Conservation (phyloP, 192 early-diverging fungal genomes). For the Spinellus fusiger region DNA sequence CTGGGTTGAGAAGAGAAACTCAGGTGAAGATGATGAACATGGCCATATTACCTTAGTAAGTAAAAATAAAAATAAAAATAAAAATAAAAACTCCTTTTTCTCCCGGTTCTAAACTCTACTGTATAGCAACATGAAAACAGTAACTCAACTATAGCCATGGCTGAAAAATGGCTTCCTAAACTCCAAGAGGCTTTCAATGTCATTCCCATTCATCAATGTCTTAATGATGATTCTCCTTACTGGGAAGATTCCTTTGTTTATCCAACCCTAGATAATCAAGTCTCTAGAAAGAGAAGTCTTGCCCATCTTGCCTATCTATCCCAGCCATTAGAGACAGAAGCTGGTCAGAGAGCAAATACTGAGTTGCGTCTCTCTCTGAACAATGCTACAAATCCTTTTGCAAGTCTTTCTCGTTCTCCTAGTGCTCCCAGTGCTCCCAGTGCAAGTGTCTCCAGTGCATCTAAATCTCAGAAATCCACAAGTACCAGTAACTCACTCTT, state of each 20-base stretch:
- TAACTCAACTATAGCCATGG: conserved; percentile 21
- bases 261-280: neutral
- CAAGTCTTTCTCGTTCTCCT: too few relatives aligned
- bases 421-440: too few relatives aligned
- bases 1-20: conserved; percentile 19
- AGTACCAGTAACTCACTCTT: too few relatives aligned
- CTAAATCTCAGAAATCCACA: too few relatives aligned
- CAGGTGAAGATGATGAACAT: conserved; percentile 10
- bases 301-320: too few relatives aligned
- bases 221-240: conserved; percentile 28
- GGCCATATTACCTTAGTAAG: conserved; percentile 30
- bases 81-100: neutral
- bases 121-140: conserved; percentile 34
- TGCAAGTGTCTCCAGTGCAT: too few relatives aligned
- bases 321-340: too few relatives aligned
- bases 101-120: too few relatives aligned
- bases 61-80: neutral
- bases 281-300: neutral
- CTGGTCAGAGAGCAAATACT: too few relatives aligned
- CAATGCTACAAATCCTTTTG: too few relatives aligned
- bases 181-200: conserved; percentile 23
- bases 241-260: conserved; percentile 26
- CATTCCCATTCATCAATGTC: conserved; percentile 24
- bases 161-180: conserved; percentile 31
- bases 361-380: too few relatives aligned